phyloP scores from a whole-genome alignment of 2,329 filamentous ascomycete genomes.

The Dothideomycetidae sp. region DNA sequence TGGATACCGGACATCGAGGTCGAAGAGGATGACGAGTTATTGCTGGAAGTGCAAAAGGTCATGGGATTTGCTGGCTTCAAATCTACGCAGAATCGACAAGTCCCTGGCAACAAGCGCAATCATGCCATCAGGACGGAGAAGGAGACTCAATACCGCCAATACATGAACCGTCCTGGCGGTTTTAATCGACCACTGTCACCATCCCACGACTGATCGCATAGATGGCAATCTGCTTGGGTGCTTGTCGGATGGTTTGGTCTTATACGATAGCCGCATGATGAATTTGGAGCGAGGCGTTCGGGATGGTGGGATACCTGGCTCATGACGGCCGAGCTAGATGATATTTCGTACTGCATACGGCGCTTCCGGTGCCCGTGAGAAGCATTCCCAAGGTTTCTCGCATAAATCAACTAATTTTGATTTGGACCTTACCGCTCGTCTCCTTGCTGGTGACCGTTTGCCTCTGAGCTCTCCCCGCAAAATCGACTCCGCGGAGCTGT shows the following conservation, averaged over 20 bases:
- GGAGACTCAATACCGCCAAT: conserved; percentile 89
- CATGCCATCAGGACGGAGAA: conserved; percentile 81
- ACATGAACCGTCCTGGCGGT: conserved; percentile 76
- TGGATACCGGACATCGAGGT: conserved; percentile 13
- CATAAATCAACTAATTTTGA: neutral
- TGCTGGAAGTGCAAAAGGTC: conserved; percentile 60
- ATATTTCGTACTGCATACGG: too few species aligned
- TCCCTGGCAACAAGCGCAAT: conserved; percentile 66
- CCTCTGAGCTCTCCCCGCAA: conserved; percentile 8
- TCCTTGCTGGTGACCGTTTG: neutral
- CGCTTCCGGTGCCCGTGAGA: too few species aligned
- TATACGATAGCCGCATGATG: neutral
- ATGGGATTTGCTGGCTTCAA: conserved; percentile 86
- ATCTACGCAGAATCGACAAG: conserved; percentile 76
- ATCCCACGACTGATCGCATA: conserved; percentile 31
- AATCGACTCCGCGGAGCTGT: neutral
- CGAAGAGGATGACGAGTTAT: conserved; percentile 16
- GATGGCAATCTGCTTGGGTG: too few species aligned
- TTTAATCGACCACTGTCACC: conserved; percentile 58
- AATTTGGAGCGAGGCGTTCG: neutral
- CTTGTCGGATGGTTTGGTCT: too few species aligned
- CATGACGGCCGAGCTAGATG: too few species aligned
- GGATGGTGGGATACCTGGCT: too few species aligned
- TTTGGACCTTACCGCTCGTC: neutral
- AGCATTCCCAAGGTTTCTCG: too few species aligned